Evolutionary conservation across 2,329 filamentous ascomycete genomes (phyloP), one percentile per base, ranked within the genome.

Genomic region (Xylariaceae sp.): DNA sequence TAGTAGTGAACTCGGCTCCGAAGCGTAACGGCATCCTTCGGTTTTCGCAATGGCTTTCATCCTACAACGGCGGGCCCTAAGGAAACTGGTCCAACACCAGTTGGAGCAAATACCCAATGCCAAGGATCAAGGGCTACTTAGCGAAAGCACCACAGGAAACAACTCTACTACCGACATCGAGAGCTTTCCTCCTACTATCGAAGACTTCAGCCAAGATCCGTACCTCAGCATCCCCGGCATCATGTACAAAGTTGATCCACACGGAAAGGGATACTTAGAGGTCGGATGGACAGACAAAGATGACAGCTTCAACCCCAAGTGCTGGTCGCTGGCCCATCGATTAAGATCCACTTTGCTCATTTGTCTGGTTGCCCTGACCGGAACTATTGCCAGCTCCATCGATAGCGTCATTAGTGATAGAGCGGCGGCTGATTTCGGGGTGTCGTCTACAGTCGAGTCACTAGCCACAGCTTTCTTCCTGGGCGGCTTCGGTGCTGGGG

Each of bases 361-460:
- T 3, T 68, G 69, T 0, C 42, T 63, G 2, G 74, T 82, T 22
- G 75, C 67, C 0, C 71, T 75, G 22, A 67, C 75, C 0, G 74
- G 79, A 0, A 70, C 70, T 3, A 64, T 71, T 1, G 75, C 76
- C 0, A 75, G 72, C 4, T 71, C 75, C 0, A 77, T 81, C 33
- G 75, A 80, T 44, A 72, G 74, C 1, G 68, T 67, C 0, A 72
- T 74, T 1, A 50, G 76, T 0, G 64, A 64, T 0, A 68, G 74
- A 48, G 75, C 72, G 0, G 65, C 68, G 0, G 52, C 51, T 17
- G 68, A 70, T 1, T 73, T 78, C 36, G 65, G 68, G 0, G 75
- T 79, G 0, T 70, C 68, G 21, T 64, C 76, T 32, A 71, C 78
- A 4, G 70, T 71, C 1, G 77, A 71, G 54, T 73, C 69, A 8